Base-by-base conservation (phyloP, 139 green algal species). In the Astrephomene gubernaculifera region DNA sequence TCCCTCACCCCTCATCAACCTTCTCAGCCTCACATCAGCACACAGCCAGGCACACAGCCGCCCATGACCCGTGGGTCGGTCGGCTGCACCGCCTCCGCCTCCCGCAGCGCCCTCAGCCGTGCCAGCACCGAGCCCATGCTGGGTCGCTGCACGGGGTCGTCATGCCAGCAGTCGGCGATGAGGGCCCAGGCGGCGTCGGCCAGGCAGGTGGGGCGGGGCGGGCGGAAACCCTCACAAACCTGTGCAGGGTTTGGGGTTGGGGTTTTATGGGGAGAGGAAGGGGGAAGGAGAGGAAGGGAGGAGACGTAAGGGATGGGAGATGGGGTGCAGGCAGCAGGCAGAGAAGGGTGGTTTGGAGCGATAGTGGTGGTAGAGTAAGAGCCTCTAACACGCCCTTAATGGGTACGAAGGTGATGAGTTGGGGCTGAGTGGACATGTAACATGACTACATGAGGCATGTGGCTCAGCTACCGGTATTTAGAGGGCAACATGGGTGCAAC, bases 81-180 rank as follows among this genome's bases (percentile, higher is more conserved):
- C 49, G 12, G 49, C 49, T 57, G 49, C 17, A 25, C 12, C 49
- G 12, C 12, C 12, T 25, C 12, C 12, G 49, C 12, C 12, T 57
- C 17, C 49, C 12, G 49, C 49, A 57, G n/a, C n/a, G n/a, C n/a
- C n/a, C n/a, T n/a, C n/a, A 82, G 53, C 36, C 35, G 53, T 54
- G 22, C 54, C 74, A 68, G 36, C 29, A 54, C 74, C 25, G 54
- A 35, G 36, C 7, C 54, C 74, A 82, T 82, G 52, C 29, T 17
- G n/a, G 74, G 74, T 29, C 74, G 74, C 33, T 69, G 54, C 12
- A 54, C 36, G 35, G 74, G 74, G 35, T 82, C 74, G 27, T 53
- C n/a, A 6, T 69, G 54, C 74, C 74, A 82, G 27, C 74, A 82
- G 6, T 35, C 61, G 54, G 53, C 54, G 54, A 82, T 71, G 24